These are phyloP conservation scores for Penicillium sp. DNA, from an alignment of 2,329 filamentous ascomycete genomes.

Conservation along the genomic window DNA sequence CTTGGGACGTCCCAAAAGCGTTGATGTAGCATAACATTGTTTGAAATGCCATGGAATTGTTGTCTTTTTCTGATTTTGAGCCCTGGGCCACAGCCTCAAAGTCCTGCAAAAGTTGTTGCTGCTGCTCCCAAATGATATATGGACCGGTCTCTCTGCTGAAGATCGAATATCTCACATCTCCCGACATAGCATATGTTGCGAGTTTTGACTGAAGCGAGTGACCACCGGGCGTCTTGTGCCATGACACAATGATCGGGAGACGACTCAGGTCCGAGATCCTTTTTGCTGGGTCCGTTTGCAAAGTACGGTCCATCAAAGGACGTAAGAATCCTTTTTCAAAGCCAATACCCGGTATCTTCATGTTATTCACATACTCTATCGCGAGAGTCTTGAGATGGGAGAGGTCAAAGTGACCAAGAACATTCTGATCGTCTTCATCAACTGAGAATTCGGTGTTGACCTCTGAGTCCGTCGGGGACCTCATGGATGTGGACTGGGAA, in stretches of 20 bases:
- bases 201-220: conserved; percentile 13
- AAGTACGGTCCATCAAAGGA: conserved; percentile 7
- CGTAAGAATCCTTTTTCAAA: conserved; percentile 14
- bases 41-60: conserved; percentile 8
- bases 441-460: background rate
- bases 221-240: conserved; percentile 8
- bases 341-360: conserved; percentile 11
- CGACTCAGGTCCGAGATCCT: conserved; percentile 11
- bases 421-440: background rate
- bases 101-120: conserved; percentile 13
- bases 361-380: conserved; percentile 2
- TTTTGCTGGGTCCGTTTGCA: conserved; percentile 3
- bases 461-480: background rate
- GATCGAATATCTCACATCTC: conserved; percentile 12
- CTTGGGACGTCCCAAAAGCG: conserved; percentile 12
- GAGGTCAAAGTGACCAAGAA: conserved; percentile 8
- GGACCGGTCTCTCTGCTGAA: conserved; percentile 10
- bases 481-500: background rate
- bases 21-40: conserved; percentile 15
- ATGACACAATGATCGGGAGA: conserved; percentile 10
- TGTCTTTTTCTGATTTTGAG: background rate
- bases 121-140: conserved; percentile 17
- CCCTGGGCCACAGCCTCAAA: conserved; percentile 8
- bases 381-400: conserved; percentile 3
- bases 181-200: conserved; percentile 12